Evolutionary conservation across 2,329 filamentous ascomycete species (phyloP), one percentile per base, ranked within the genome.

Genomic region (Monosporascus sp.): DNA sequence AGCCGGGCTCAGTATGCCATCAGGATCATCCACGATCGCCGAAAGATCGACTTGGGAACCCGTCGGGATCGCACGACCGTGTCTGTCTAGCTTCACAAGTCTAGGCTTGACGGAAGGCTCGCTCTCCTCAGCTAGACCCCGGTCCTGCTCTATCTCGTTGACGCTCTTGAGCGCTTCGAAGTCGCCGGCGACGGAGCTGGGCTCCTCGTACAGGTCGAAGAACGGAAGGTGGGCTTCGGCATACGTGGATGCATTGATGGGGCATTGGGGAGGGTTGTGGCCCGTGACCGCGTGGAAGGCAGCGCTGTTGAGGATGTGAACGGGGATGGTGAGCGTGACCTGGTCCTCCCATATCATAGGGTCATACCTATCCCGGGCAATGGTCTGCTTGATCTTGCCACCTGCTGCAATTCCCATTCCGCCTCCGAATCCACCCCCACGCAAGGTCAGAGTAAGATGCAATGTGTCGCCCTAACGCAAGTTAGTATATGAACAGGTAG

Each of bases 291-390:
- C 27, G 5, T 61, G 49, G 59, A 74, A 76, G 14, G 50, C 38
- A 0, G 49, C 50, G 2, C 64, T 65, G 60, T 75, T 71, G 36
- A 76, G 62, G n/a, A 74, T 69, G 50, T 74, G 71, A 0, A 73
- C 65, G 1, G 57, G 50, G 5, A 64, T 53, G 1, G 54, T 54
- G 7, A 60, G 55, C 2, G 60, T 60, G 15, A 48, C 44, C 17
- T 48, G 50, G 14, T 38, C 48, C 8, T 46, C 41, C 57, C 55
- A 62, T 2, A 18, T 24, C 2, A 7, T 45, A 2, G 55, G 24
- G 5, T 45, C 25, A 3, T 47, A 18, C 1, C 17, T 1, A 22
- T 62, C 62, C 18, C 43, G 2, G 7, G 22, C 5, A 24, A 65
- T 59, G 6, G 22, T 48, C 50, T 64, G 60, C 24, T 53, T 15